A percentile compares a stretch with the other conserved stretches of the same genome.
Evolutionary conservation across 805 yeast species (phyloP).

Genomic region (Yarrowia divulgata): DNA sequence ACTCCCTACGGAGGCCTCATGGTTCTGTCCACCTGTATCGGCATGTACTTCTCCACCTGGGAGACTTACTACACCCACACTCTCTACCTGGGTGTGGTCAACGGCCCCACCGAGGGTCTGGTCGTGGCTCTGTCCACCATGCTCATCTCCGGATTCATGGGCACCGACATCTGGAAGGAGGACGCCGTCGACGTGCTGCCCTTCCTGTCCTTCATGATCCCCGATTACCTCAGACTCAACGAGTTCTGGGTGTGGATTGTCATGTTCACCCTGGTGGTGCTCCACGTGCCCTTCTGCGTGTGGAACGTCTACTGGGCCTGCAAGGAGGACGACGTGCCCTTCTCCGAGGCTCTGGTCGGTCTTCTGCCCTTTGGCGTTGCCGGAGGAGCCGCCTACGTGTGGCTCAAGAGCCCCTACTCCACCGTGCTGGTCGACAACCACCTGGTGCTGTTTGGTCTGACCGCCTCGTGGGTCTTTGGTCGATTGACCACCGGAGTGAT

Average conservation of each 20-base stretch:
- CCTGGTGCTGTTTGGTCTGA: constrained; percentile 75
- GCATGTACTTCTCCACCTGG: constrained; percentile 79
- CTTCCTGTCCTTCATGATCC: constrained; percentile 35
- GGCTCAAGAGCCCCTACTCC: constrained; percentile 60
- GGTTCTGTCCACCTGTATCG: constrained; percentile 73
- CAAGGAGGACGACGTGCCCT: constrained; percentile 55
- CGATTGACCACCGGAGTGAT: constrained; percentile 69
- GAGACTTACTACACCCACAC: constrained; percentile 92
- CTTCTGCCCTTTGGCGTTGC: constrained; percentile 72
- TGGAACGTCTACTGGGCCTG: constrained; percentile 54
- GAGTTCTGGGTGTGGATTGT: constrained; percentile 50
- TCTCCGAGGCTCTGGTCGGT: constrained; percentile 58
- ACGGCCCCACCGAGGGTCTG: constrained; percentile 97
- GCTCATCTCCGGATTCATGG: constrained; percentile 64
- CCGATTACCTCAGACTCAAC: constrained; percentile 40
- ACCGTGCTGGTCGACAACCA: constrained; percentile 53
- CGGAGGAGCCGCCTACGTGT: constrained; percentile 57
- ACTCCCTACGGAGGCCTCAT: constrained; percentile 76
- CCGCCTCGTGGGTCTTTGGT: constrained; percentile 86
- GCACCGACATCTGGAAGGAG: constrained; percentile 66
- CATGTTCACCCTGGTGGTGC: constrained; percentile 51
- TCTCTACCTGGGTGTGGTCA: constrained; percentile 76
- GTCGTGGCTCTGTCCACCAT: constrained; percentile 66
- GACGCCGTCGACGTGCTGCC: constrained; percentile 44
- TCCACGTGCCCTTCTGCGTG: constrained; percentile 71